These are phyloP conservation scores for Actinomortierella wolfii DNA, from an alignment of 371 early-diverging fungal species.

Conservation along the genomic window DNA sequence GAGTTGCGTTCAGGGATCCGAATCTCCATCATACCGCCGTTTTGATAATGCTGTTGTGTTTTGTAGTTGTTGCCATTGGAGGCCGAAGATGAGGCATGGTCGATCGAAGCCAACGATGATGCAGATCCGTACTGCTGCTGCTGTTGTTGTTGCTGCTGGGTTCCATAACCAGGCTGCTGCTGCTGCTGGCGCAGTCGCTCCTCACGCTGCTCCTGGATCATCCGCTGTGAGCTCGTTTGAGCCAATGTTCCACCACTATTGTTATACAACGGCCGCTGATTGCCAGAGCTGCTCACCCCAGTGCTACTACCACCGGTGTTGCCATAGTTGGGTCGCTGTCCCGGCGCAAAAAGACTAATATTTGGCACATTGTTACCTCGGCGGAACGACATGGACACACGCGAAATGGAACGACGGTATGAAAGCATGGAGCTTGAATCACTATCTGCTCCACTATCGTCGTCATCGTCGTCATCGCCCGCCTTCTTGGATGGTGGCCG, in stretches of 20 bases:
- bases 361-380: constrained; percentile 28
- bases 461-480: constrained; percentile 30
- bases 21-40: background rate
- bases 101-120: constrained; percentile 17
- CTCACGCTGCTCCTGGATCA: constrained; percentile 46
- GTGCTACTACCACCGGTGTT: background rate
- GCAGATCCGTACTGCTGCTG: constrained; percentile 4
- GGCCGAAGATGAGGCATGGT: constrained; percentile 20
- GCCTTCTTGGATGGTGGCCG: constrained; percentile 25
- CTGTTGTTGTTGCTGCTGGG: constrained; percentile 13
- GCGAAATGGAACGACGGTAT: constrained; percentile 30
- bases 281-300: no score
- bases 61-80: constrained; percentile 7
- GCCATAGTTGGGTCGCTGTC: constrained; percentile 24
- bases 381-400: constrained; percentile 36
- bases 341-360: constrained; percentile 37
- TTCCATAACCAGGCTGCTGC: constrained; percentile 8
- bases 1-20: constrained; percentile 32
- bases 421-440: constrained; percentile 37
- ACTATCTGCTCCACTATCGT: constrained; percentile 43
- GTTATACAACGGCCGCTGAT: constrained; percentile 13
- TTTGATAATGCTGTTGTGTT: constrained; percentile 2
- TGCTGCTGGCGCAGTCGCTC: constrained; percentile 39
- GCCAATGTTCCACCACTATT: constrained; percentile 8
- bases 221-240: constrained; percentile 26